Base-by-base conservation (phyloP, 2,329 filamentous ascomycete genomes). In the Xylariaceae sp. region DNA sequence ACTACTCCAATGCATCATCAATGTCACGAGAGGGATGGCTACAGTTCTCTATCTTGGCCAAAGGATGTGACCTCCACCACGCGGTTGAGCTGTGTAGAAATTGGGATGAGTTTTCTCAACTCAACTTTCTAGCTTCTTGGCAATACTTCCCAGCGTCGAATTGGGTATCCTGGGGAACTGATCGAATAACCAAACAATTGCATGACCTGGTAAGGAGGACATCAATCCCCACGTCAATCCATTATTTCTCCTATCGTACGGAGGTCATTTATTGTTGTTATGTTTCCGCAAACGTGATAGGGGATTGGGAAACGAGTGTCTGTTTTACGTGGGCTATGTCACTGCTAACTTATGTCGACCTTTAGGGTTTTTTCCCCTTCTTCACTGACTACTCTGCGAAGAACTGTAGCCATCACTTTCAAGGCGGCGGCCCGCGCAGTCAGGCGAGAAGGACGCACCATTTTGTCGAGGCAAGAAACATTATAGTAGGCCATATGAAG, bases 91-190 rank as follows among this genome's bases (percentile, higher is more conserved):
- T 79, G 11, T 78, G 75, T 56, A 70, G 75, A 22, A 75, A 75
- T 59, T 79, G 75, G 76, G 71, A 75, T 39, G 76, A 79, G 57
- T 76, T 78, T 58, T 76, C 71, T 49, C 72, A 78, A 56, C 62
- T 79, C 17, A 75, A 73, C 50, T 71, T 73, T 39, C 66, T 78
- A 2, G 69, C 72, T 7, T 52, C 69, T 10, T 74, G 73, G 63
- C 66, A 73, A 42, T 79, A 74, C 55, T 79, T 79, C 45, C 76
- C 75, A 0, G 71, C 71, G 1, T 66, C 71, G 12, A 73, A 74
- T 53, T 78, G 75, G 74, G 63, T 67, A 1, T 65, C 62, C 4
- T 77, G 73, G 68, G 65, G 70, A 16, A 68, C 71, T 6, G 70
- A 74, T 58, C 50, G 62, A 5, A 47, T 67, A 4, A 68, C 68